phyloP scores from a whole-genome alignment of 2,329 filamentous ascomycete genomes.

The Amphichorda felina region DNA sequence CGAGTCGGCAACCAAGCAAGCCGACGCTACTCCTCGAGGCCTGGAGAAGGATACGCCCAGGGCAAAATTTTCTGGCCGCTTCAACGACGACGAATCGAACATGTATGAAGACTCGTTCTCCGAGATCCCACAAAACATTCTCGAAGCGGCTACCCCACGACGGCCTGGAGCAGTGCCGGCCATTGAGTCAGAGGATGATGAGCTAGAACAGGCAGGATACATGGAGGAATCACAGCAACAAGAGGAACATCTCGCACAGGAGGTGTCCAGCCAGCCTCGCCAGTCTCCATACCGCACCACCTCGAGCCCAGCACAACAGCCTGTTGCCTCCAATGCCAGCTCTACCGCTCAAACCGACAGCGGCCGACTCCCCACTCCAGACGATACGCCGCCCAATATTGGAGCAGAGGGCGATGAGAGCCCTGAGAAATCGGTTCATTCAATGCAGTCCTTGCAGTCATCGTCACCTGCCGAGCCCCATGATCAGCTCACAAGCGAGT shows the following conservation, averaged over 20 bases:
- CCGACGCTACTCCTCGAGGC: neutral
- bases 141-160: conserved; percentile 35
- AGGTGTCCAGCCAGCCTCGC: too few species aligned
- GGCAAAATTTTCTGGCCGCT: conserved; percentile 1
- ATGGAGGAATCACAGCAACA: neutral
- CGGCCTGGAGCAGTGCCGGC: conserved; percentile 8
- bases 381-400: conserved; percentile 33
- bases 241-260: neutral
- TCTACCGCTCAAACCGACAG: conserved; percentile 23
- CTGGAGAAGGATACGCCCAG: neutral
- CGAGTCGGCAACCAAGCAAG: conserved; percentile 1
- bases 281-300: too few species aligned
- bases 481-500: conserved; percentile 6
- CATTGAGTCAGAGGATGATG: neutral
- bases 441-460: neutral
- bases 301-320: neutral
- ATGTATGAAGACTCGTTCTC: conserved; percentile 45
- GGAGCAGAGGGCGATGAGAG: conserved; percentile 8
- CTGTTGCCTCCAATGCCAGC: conserved; percentile 14
- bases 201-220: neutral
- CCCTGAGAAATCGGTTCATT: conserved; percentile 9
- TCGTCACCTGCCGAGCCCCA: conserved; percentile 3
- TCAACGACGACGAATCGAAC: conserved; percentile 16
- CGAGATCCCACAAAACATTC: conserved; percentile 38
- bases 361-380: conserved; percentile 38